Percentiles rank a stretch among this genome's conserved stretches.
Evolutionary conservation across 495 filamentous ascomycete genomes (phyloP).

Genomic region (Talaromyces borbonicus): DNA sequence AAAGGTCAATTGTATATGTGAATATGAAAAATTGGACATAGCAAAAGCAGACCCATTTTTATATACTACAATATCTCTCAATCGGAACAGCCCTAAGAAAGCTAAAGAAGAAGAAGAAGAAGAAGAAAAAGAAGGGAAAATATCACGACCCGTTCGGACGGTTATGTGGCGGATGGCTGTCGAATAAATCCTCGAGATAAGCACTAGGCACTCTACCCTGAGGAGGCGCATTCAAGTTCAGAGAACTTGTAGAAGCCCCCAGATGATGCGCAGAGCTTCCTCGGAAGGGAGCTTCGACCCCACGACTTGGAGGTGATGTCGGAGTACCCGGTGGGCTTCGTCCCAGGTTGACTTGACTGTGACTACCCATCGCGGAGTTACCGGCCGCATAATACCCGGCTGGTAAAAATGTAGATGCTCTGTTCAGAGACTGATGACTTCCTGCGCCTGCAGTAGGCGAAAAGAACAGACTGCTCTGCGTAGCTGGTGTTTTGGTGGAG

Average conservation of each 20-base stretch:
- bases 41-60: neutral
- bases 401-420: slow-evolving; percentile 66
- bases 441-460: slow-evolving; percentile 74
- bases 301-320: slow-evolving; percentile 29
- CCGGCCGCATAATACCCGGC: slow-evolving; percentile 85
- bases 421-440: slow-evolving; percentile 34
- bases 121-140: neutral
- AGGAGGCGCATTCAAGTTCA: slow-evolving; percentile 57
- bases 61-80: neutral
- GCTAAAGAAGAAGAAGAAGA: neutral
- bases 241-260: slow-evolving; percentile 53
- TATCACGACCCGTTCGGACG: neutral
- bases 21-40: neutral
- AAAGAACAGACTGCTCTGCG: slow-evolving; percentile 70
- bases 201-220: slow-evolving; percentile 77
- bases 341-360: slow-evolving; percentile 23
- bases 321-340: slow-evolving; percentile 64
- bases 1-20: neutral
- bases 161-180: slow-evolving; percentile 37
- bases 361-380: slow-evolving; percentile 38
- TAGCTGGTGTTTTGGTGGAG: slow-evolving; percentile 37
- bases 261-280: slow-evolving; percentile 19
- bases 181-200: slow-evolving; percentile 88
- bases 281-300: slow-evolving; percentile 22
- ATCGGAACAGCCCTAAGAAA: neutral